phyloP scores from a whole-genome alignment of 169 alveolate genomes.

The Plasmodium coatneyi region DNA sequence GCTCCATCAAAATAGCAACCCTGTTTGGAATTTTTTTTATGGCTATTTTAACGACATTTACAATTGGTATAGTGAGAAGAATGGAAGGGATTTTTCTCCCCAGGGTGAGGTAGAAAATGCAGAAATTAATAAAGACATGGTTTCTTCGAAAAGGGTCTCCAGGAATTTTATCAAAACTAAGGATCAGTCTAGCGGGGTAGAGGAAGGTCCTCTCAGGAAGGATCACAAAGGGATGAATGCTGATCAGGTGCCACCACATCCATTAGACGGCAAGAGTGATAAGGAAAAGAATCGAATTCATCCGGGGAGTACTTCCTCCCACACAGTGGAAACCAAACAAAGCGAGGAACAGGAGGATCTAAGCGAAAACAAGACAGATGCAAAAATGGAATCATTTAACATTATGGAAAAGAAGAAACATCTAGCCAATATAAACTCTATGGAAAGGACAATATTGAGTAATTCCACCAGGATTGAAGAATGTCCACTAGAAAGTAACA shows the following conservation, averaged over 20 bases:
- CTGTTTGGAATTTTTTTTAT: constrained; percentile 40
- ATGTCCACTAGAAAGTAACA: constrained; percentile 19
- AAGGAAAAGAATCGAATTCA: background rate
- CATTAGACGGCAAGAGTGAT: background rate
- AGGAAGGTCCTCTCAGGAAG: background rate
- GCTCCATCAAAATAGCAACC: background rate
- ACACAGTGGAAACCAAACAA: background rate
- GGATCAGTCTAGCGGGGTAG: background rate
- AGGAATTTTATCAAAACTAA: constrained; percentile 5
- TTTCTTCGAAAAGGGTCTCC: constrained; percentile 4
- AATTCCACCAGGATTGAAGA: constrained; percentile 42
- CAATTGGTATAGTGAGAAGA: constrained; percentile 32
- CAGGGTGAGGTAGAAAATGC: background rate
- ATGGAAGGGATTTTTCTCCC: background rate
- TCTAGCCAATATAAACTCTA: background rate
- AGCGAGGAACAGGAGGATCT: too few species aligned
- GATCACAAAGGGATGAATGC: background rate
- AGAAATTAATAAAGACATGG: background rate
- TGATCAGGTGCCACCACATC: background rate
- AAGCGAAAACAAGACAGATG: background rate
- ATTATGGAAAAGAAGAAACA: background rate
- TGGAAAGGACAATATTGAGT: constrained; percentile 8
- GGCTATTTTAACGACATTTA: constrained; percentile 56
- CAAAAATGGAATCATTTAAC: background rate
- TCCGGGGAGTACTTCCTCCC: background rate